A percentile compares a stretch with the other conserved stretches of the same genome.
Conservation (phyloP, 352 stramenopile genomes). For the Pythium rhizo-oryzae region DNA sequence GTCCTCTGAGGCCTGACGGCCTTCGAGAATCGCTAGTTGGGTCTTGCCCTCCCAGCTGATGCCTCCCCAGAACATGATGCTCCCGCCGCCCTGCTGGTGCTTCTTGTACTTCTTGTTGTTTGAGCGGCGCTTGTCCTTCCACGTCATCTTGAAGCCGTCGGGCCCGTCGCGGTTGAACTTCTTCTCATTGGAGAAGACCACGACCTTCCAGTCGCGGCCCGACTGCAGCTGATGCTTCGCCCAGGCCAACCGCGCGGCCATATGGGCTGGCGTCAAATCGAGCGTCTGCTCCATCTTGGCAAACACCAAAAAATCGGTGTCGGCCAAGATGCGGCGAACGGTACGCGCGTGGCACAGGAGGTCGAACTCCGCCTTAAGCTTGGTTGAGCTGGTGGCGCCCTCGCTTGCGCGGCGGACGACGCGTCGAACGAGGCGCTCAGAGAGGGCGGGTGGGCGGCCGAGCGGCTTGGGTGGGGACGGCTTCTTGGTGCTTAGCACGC, state of each 20-base stretch:
- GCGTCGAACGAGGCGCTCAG: no score
- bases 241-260: neutral
- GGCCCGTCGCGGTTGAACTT: slow-evolving; percentile 45
- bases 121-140: slow-evolving; percentile 22
- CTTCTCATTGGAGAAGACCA: slow-evolving; percentile 49
- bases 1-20: neutral
- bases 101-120: neutral
- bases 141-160: slow-evolving; percentile 39
- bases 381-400: no score
- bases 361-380: neutral
- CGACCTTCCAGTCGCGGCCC: slow-evolving; percentile 25
- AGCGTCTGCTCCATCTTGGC: slow-evolving; percentile 20
- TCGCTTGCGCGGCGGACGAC: neutral
- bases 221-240: slow-evolving; percentile 7
- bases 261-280: slow-evolving; percentile 10
- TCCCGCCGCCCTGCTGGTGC: slow-evolving; percentile 5
- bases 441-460: no score
- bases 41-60: slow-evolving; percentile 10
- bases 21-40: slow-evolving; percentile 3
- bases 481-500: no score
- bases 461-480: no score
- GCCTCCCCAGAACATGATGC: slow-evolving; percentile 27
- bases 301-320: slow-evolving; percentile 28
- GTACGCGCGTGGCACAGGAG: neutral
- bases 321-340: neutral